Conservation (phyloP, 768 basidiomycete species). For the Kwoniella dendrophila region DNA sequence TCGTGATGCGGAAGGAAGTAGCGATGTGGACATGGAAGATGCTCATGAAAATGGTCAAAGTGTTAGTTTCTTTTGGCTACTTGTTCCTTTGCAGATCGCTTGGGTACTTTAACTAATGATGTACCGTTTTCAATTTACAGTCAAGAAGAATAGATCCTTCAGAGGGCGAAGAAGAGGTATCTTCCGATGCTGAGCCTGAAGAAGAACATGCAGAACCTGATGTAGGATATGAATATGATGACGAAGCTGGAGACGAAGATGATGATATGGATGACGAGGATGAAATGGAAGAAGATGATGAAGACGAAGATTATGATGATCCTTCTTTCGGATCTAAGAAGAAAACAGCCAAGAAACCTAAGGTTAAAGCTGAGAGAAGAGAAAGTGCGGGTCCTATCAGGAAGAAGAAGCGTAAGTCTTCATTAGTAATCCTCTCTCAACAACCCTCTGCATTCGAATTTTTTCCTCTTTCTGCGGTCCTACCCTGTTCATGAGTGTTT, state of each 20-base stretch:
- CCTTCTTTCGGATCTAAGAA: conserved; percentile 33
- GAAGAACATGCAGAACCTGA: conserved; percentile 22
- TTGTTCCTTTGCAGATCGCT: neutral
- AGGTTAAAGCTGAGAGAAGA: conserved; percentile 11
- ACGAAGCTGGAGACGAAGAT: conserved; percentile 29
- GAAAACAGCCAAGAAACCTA: conserved; percentile 19
- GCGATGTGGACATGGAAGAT: conserved; percentile 16
- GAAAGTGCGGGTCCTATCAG: conserved; percentile 19
- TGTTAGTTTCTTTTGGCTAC: neutral
- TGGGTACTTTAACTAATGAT: neutral
- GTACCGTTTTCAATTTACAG: neutral
- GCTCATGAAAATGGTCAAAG: conserved; percentile 4
- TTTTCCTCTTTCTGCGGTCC: neutral
- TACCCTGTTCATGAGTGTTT: neutral
- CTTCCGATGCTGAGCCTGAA: conserved; percentile 13
- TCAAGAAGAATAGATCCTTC: neutral
- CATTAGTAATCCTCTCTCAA: too few relatives aligned
- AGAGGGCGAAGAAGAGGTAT: conserved; percentile 31
- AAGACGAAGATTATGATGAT: conserved; percentile 42
- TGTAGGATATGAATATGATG: conserved; percentile 29
- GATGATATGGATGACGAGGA: conserved; percentile 37
- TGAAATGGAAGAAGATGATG: conserved; percentile 37
- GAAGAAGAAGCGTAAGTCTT: conserved; percentile 32
- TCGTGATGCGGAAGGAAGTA: conserved; percentile 14
- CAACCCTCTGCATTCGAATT: neutral